phyloP scores from a whole-genome alignment of 192 early-diverging fungal genomes.

The Phycomyces nitens region DNA sequence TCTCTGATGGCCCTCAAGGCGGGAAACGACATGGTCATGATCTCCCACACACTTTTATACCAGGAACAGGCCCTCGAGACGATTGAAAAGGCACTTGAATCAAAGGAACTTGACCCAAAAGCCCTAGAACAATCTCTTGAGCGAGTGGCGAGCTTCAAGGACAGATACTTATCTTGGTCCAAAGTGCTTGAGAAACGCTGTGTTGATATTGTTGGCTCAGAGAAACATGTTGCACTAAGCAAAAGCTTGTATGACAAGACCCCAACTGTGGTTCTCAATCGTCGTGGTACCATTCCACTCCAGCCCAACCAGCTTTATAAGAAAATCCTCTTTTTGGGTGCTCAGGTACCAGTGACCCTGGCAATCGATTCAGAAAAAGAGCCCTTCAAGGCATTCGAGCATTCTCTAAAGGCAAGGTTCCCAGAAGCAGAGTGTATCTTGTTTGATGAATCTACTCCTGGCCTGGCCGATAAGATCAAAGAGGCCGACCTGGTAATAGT shows the following conservation, averaged over 20 bases:
- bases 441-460: conserved; percentile 23
- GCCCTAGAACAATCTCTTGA: conserved; percentile 21
- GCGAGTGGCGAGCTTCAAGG: conserved; percentile 29
- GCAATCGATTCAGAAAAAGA: conserved; percentile 37
- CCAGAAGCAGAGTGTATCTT: conserved; percentile 22
- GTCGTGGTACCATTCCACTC: conserved; percentile 18
- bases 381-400: conserved; percentile 33
- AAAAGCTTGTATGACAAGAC: conserved; percentile 25
- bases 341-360: conserved; percentile 34
- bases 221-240: conserved; percentile 21
- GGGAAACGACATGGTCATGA: conserved; percentile 37
- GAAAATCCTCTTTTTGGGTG: conserved; percentile 31
- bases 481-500: conserved; percentile 22
- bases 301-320: conserved; percentile 4
- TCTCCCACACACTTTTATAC: conserved; percentile 32
- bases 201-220: conserved; percentile 17
- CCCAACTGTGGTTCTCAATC: conserved; percentile 29
- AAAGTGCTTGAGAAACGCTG: no score
- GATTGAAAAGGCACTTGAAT: conserved; percentile 10
- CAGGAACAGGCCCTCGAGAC: conserved; percentile 25
- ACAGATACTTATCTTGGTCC: conserved; percentile 26
- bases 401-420: conserved; percentile 17
- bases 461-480: conserved; percentile 8
- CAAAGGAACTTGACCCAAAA: conserved; percentile 5
- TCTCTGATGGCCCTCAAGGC: conserved; percentile 31